Evolutionary conservation across 495 filamentous ascomycete species (phyloP).

Genomic region (Neurospora sp.): DNA sequence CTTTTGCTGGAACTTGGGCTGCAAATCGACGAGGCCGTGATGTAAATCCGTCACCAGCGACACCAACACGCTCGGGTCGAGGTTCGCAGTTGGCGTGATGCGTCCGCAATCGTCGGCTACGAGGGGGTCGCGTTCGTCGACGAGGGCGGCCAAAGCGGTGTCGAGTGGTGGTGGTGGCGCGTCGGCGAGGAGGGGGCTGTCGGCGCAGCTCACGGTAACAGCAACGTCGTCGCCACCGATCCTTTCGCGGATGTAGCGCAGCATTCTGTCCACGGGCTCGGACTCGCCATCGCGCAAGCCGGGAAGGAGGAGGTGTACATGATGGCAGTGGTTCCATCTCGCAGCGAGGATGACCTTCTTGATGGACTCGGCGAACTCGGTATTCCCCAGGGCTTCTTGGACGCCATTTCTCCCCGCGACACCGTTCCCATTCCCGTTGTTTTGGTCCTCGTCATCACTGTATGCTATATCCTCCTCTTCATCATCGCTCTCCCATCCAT

Average conservation of each 20-base stretch:
- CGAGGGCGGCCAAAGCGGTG: conserved; percentile 11
- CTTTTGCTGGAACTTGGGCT: conserved; percentile 20
- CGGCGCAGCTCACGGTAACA: conserved; percentile 19
- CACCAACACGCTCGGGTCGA: conserved; percentile 32
- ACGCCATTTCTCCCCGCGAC: not conserved
- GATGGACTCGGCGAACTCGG: conserved; percentile 19
- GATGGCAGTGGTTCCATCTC: conserved; percentile 25
- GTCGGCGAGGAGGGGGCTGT: conserved; percentile 13
- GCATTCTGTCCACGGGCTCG: conserved; percentile 15
- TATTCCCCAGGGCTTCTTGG: conserved; percentile 11
- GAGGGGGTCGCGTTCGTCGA: conserved; percentile 12
- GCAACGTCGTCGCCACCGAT: conserved; percentile 12
- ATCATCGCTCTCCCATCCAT: conserved; percentile 22
- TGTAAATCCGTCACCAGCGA: conserved; percentile 33
- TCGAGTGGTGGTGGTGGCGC: conserved; percentile 8
- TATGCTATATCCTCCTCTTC: conserved; percentile 6
- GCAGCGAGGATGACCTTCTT: conserved; percentile 19
- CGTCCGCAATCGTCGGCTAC: conserved; percentile 17
- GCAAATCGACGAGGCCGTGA: conserved; percentile 20
- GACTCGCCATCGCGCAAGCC: conserved; percentile 18
- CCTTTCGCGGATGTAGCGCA: conserved; percentile 11
- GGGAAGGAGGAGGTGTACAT: conserved; percentile 17
- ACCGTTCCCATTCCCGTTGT: not conserved
- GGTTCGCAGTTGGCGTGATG: conserved; percentile 25
- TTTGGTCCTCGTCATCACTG: not conserved